Base-by-base conservation (phyloP, 1,139 yeast species). In the Trichomonascaceae sp. region DNA sequence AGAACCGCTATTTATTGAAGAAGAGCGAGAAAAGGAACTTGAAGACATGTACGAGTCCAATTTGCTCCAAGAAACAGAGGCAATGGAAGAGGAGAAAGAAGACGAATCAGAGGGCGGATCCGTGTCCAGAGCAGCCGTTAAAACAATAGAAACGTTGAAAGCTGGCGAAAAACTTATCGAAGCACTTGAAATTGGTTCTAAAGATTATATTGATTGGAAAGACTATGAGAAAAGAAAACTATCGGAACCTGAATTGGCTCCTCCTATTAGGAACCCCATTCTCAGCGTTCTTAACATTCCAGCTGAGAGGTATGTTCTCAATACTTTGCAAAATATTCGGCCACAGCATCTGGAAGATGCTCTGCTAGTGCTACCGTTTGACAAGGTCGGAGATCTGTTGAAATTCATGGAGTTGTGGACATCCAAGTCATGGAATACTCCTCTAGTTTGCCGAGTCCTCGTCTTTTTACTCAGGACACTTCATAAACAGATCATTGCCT, bases 81-180 rank as follows among this genome's bases (percentile, higher is more conserved):
- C 60, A 17, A 50, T 45, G 44, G 41, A 36, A 2, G 17, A 36
- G 8, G 63, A 59, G n/a, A 58, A 55, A 3, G 57, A 56, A 3
- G 62, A 60, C 0, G 62, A 59, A 13, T 22, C 24, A 4, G 52
- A 53, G 13, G 77, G 71, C 1, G 74, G 69, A 3, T 72, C 63
- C 7, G 78, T 79, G 9, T 79, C 81, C 8, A 79, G 80, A 53
- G 97, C 90, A 12, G 80, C 83, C 47, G 85, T 85, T 61, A 96
- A 90, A 70, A 90, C 96, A 0, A 76, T 85, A 67, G 99, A 93
- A 65, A 87, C 97, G 1, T 78, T 93, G 64, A 93, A 93, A 70
- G 95, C 97, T 0, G 97, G 99, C 61, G 99, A 93, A 70, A 85
- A 84, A 63, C 73, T 93, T 51, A 85, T 90, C 80, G 99, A 93